Evolutionary conservation across 139 green algal species (phyloP), one percentile per base, ranked within the genome.

Genomic region (Coelastrella sp.): DNA sequence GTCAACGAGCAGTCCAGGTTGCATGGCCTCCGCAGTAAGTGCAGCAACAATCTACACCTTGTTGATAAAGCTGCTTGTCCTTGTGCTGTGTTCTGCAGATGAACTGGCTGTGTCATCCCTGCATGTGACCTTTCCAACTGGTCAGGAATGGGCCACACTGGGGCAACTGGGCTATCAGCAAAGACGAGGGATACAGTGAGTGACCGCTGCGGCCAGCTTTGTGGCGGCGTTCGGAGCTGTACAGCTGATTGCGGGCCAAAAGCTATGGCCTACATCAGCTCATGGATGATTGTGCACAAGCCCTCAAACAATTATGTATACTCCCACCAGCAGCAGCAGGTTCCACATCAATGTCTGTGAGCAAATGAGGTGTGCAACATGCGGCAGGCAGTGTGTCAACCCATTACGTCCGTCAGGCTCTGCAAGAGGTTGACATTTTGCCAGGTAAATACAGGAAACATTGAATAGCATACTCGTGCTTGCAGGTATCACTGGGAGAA

Each of bases 71-170:
- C 58, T 85, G 79, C 57, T 56, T 10, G 22, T 70, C 5, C 61
- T 58, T 25, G 58, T 90, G 87, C 10, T 20, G 58, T 60, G 25
- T 15, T 49, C 89, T 7, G 87, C 94, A 91, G 95, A 96, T 27
- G 87, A 94, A 74, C 58, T 95, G 74, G 88, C 82, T 8, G 92
- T 98, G 14, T 97, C 93, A 7, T 95, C 91, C 20, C 68, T 96
- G 85, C 97, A 99, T 85, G 70, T 99, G 24, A 99, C 97, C 6
- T 99, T 99, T 91, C 95, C 93, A 88, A 95, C 85, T 3, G 79
- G 92, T 8, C 87, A 95, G 68, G 97, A 99, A 91, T 96, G 91
- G 89, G 84, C 92, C 8, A 82, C 87, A 66, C 79, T 98, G 88
- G 91, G 78, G 6, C 81, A 91, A 20, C 35, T 94, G 24, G 97